phyloP scores from a whole-genome alignment of 1,284 basidiomycete species.

The Caloboletus inedulis region DNA sequence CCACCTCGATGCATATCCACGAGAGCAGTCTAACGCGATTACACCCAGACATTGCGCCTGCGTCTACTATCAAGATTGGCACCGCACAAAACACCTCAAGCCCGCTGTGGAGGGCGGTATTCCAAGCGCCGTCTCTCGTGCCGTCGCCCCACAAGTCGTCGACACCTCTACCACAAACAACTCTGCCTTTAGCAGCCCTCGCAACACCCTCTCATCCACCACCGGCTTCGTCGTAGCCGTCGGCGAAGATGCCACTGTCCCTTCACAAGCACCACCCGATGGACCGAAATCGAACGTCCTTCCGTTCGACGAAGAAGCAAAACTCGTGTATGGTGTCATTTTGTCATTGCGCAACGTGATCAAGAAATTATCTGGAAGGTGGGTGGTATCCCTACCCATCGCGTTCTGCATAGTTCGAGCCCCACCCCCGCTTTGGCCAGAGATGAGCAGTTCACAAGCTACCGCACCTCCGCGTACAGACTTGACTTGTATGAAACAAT shows the following conservation, averaged over 20 bases:
- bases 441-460: slow-evolving; percentile 88
- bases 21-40: neutral
- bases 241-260: slow-evolving; percentile 46
- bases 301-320: slow-evolving; percentile 96
- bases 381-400: neutral
- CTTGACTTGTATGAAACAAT: slow-evolving; percentile 91
- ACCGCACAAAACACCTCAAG: slow-evolving; percentile 72
- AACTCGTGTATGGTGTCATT: slow-evolving; percentile 95
- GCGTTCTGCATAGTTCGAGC: slow-evolving; percentile 1
- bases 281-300: slow-evolving; percentile 48
- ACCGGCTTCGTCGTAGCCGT: slow-evolving; percentile 69
- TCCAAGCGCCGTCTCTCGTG: slow-evolving; percentile 71
- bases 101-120: slow-evolving; percentile 68
- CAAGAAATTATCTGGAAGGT: slow-evolving; percentile 86
- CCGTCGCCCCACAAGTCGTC: slow-evolving; percentile 46
- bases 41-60: slow-evolving; percentile 77
- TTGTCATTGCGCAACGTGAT: slow-evolving; percentile 92
- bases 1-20: neutral
- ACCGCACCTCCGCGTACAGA: slow-evolving; percentile 90
- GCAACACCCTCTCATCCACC: slow-evolving; percentile 58
- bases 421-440: slow-evolving; percentile 37
- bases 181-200: slow-evolving; percentile 50
- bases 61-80: slow-evolving; percentile 94
- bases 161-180: slow-evolving; percentile 33
- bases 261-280: slow-evolving; percentile 37